Base-by-base conservation (phyloP, 495 filamentous ascomycete genomes). In the Lasiosphaeriaceae sp. region DNA sequence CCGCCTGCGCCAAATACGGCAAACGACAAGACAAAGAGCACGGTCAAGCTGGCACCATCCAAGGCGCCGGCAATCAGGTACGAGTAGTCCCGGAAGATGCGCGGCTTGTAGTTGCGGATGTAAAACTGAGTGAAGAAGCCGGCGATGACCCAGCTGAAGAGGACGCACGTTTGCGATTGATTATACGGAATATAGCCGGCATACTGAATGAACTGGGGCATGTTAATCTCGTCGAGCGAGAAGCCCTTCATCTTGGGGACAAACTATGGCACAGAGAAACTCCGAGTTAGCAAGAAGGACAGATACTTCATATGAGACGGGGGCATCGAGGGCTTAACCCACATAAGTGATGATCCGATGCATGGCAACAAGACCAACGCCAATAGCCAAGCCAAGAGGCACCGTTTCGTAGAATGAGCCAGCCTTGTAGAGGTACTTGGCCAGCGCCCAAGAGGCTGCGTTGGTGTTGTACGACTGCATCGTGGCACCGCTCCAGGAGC, bases 11-110 rank as follows among this genome's bases (percentile, higher is more conserved):
- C 83, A 29, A 82, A 78, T 0, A 86, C 79, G 1, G 83, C 81
- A 64, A 86, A 86, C 0, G 78, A 78, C 3, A 85, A 69, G 29
- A 85, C 75, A 55, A 85, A 86, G 0, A 84, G 67, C 0, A 81
- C 66, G 6, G 73, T 67, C 46, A 77, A 71, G 45, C 69, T 75
- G 5, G 74, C 83, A 35, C 82, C 83, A 59, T 86, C 83, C 24
- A 84, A 67, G 4, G 81, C 83, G 2, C 73, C 82, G 0, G 76
- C 74, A 6, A 85, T 61, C 0, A 85, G 68, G 54, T 84, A 86
- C 24, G 77, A 80, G 54, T 82, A 85, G 57, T 85, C 75, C 60
- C 77, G 76, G 69, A 83, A 86, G 29, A 79, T 70, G 1, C 68
- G 54, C 3, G 83, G 80, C 0, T 64, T 46, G 49, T 77, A 71